Evolutionary conservation across 345 rosid species (phyloP), one percentile per base, ranked within the genome.

Genomic region (Salix dunnii): DNA sequence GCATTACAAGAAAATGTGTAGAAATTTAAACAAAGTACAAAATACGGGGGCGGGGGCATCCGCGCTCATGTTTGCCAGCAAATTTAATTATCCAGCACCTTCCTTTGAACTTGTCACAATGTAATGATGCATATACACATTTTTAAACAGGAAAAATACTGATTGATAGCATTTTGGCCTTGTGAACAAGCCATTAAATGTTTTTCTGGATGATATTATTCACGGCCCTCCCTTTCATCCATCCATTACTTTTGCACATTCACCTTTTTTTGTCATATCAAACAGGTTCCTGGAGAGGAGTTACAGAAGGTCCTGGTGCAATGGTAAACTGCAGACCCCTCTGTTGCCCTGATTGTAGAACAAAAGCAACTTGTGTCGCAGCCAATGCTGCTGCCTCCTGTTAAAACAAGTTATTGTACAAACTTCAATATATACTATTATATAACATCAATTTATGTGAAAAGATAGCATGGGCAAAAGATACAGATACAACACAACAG

Each of bases 361-460:
- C 97, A 73, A 93, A 89, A 27, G 98, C 97, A 78, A 96, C 91
- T 64, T 88, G 94, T 38, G 97, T 87, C 8, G 94, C 99, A 28
- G 94, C 92, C 79, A 90, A 80, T 6, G 97, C 90, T 5, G 95
- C 94, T 30, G 94, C 97, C 84, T 93, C 99, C 97, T 93, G 92
- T 79, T 73, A 72, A 67, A 53, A 48, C 71, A 76, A 71, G 58
- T 60, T n/a, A 67, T 53, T 76, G 23, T 69, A 68, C 46, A 64
- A 77, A 31, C 25, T 80, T 76, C 49, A 70, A 66, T 12, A 70
- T 40, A 55, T 6, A 46, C 58, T 58, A n/a, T 8, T 49, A 7
- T 43, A 55, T 18, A 66, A 78, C 48, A 65, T 23, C 42, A 43
- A 28, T 80, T 30, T 40, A 72, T 60, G 23, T 8, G 46, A 61